Conservation (phyloP, 2,329 filamentous ascomycete species). For the Tolypocladium guangdongense region DNA sequence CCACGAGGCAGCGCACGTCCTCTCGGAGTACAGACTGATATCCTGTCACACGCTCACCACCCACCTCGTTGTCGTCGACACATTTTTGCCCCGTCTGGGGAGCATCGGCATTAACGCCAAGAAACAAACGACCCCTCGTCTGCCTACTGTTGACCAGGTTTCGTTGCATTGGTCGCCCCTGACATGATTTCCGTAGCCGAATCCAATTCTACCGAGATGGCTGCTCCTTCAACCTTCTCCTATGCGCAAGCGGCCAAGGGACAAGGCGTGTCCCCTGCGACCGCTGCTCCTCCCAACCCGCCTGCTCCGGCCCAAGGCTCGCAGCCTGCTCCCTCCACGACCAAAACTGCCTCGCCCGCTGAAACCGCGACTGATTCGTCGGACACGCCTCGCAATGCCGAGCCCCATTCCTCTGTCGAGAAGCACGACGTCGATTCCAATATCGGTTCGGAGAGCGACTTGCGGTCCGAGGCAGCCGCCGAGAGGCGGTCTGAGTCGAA, state of each 20-base stretch:
- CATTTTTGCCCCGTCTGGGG: constrained; percentile 7
- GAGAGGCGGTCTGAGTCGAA: constrained; percentile 20
- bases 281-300: constrained; percentile 13
- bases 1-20: neutral
- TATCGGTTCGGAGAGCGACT: constrained; percentile 25
- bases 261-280: constrained; percentile 33
- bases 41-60: neutral
- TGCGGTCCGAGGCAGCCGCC: constrained; percentile 21
- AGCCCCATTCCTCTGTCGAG: constrained; percentile 13
- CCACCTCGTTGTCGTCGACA: neutral
- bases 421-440: constrained; percentile 24
- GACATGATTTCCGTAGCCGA: constrained; percentile 17
- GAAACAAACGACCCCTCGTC: constrained; percentile 6
- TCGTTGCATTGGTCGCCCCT: constrained; percentile 9
- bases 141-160: constrained; percentile 7
- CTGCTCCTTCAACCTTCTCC: constrained; percentile 58
- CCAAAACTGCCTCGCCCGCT: constrained; percentile 11
- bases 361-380: constrained; percentile 14
- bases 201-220: constrained; percentile 31
- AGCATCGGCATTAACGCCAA: constrained; percentile 7
- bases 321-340: constrained; percentile 17
- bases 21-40: neutral
- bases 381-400: constrained; percentile 12
- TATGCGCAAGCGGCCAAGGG: constrained; percentile 95
- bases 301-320: constrained; percentile 14